A percentile compares a stretch with the other conserved stretches of the same genome.
These are phyloP conservation scores for Rosa lucieae DNA, from an alignment of 306 rosid species.

Conservation along the genomic window DNA sequence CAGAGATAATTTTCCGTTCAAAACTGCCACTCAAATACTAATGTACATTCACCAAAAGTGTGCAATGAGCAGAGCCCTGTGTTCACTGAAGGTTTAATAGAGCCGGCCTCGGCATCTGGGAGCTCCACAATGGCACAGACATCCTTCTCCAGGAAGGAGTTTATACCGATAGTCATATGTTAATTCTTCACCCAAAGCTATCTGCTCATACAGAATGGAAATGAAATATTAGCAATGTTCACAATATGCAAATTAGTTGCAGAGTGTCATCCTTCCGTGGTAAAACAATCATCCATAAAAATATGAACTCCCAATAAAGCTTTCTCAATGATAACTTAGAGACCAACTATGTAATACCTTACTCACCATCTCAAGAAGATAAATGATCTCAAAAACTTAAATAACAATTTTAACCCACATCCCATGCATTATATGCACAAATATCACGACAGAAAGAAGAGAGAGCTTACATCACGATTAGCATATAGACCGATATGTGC, in stretches of 20 bases:
- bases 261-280: constrained; percentile 7
- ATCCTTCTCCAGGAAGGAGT: constrained; percentile 60
- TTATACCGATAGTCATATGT: constrained; percentile 61
- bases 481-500: constrained; percentile 92
- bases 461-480: constrained; percentile 71
- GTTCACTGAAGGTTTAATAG: constrained; percentile 29
- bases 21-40: constrained; percentile 9
- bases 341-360: neutral
- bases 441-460: constrained; percentile 18
- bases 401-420: neutral
- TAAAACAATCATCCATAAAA: neutral
- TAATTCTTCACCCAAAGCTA: constrained; percentile 86
- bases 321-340: neutral
- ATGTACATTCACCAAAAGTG: constrained; percentile 17
- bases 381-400: neutral
- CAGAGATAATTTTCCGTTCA: constrained; percentile 3
- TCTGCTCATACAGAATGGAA: constrained; percentile 49
- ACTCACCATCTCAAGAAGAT: neutral
- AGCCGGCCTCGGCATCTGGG: constrained; percentile 63
- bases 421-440: neutral
- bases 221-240: neutral
- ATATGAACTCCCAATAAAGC: constrained; percentile 12
- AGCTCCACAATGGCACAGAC: constrained; percentile 67
- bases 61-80: constrained; percentile 17
- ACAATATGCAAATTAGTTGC: neutral